Evolutionary conservation across 352 stramenopile genomes (phyloP).

Genomic region (Phytophthora pistaciae): DNA sequence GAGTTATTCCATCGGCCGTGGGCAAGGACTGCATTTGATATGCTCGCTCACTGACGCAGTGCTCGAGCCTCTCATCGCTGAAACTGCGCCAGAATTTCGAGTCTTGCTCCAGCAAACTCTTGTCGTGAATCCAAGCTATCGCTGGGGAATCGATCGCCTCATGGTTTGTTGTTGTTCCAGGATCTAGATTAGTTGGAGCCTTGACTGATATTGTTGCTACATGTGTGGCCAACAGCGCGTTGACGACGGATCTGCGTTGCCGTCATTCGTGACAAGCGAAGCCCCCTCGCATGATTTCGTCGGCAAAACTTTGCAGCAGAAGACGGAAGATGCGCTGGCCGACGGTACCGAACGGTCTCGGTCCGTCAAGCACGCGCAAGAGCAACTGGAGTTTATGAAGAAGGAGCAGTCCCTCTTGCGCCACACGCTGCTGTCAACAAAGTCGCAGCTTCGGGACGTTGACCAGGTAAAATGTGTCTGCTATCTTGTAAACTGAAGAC

Average conservation of each 20-base stretch:
- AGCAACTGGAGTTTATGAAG: conserved; percentile 72
- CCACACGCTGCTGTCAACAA: conserved; percentile 53
- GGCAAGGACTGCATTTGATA: conserved; percentile 64
- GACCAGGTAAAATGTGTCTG: conserved; percentile 39
- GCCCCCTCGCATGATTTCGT: conserved; percentile 28
- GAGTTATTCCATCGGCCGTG: conserved; percentile 39
- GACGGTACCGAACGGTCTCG: conserved; percentile 41
- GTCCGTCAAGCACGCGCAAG: conserved; percentile 57
- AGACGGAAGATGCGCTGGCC: conserved; percentile 38
- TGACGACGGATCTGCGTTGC: conserved; percentile 4
- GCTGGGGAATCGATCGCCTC: conserved; percentile 60
- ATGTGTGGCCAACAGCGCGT: conserved; percentile 8
- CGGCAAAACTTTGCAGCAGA: conserved; percentile 32
- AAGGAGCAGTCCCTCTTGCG: conserved; percentile 64
- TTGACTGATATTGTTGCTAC: background rate
- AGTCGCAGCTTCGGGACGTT: conserved; percentile 54
- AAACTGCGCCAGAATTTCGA: conserved; percentile 40
- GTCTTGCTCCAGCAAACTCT: conserved; percentile 57
- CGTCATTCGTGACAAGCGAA: conserved; percentile 16
- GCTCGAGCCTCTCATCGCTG: conserved; percentile 44
- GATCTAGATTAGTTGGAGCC: background rate
- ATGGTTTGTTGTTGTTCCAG: conserved; percentile 35
- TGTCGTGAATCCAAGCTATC: conserved; percentile 49
- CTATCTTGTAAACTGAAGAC: background rate
- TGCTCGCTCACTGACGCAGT: conserved; percentile 63